Percentiles rank a stretch among this genome's conserved stretches.
phyloP scores from a whole-genome alignment of 352 stramenopile genomes.

The Phytophthora lateralis region DNA sequence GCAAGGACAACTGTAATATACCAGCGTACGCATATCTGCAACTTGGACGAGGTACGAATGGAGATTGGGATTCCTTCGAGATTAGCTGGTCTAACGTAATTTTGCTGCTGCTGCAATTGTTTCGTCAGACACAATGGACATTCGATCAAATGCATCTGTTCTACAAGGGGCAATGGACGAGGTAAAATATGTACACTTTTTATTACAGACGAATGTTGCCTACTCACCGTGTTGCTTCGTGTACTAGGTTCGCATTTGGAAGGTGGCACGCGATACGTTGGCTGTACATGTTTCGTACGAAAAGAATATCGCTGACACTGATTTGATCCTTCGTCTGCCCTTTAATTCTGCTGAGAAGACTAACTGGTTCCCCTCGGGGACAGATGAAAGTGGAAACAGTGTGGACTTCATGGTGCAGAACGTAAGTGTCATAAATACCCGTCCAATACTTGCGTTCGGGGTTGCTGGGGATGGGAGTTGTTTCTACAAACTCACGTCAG shows the following conservation, averaged over 20 bases:
- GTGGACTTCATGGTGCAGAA: slow-evolving; percentile 51
- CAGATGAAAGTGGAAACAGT: slow-evolving; percentile 34
- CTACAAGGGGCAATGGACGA: slow-evolving; percentile 55
- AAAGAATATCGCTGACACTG: slow-evolving; percentile 22
- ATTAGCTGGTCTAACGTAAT: background rate
- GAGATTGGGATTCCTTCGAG: background rate
- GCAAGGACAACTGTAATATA: slow-evolving; percentile 25
- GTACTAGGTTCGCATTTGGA: slow-evolving; percentile 45
- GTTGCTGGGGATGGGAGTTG: slow-evolving; percentile 37
- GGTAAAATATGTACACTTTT: slow-evolving; percentile 24
- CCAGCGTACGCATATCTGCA: slow-evolving; percentile 38
- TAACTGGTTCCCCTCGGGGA: slow-evolving; percentile 22
- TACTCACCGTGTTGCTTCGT: background rate
- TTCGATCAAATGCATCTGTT: slow-evolving; percentile 14
- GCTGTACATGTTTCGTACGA: slow-evolving; percentile 28
- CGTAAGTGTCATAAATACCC: slow-evolving; percentile 20
- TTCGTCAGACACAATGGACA: slow-evolving; percentile 28
- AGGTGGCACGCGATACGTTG: slow-evolving; percentile 13
- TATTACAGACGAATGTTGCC: background rate
- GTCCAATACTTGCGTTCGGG: slow-evolving; percentile 31
- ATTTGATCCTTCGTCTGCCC: slow-evolving; percentile 38
- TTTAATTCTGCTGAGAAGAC: slow-evolving; percentile 36
- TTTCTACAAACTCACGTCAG: slow-evolving; percentile 41
- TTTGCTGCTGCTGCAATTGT: background rate
- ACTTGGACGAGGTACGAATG: slow-evolving; percentile 45